Evolutionary conservation across 441 rosid species (phyloP).

Genomic region (Adansonia grandidieri): DNA sequence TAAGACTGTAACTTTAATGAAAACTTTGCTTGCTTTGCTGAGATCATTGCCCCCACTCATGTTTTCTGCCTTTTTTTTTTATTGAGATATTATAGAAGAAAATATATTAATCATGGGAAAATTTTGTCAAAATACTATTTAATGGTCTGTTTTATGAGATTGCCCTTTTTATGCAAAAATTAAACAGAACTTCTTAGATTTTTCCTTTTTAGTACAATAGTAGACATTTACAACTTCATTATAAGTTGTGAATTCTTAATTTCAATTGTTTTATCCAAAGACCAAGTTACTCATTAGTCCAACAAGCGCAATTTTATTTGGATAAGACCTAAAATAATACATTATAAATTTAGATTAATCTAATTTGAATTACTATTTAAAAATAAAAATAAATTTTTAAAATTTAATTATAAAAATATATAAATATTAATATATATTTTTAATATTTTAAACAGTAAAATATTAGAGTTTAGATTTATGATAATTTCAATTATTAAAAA

Average conservation of each 20-base stretch:
- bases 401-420: no score
- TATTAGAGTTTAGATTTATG: no score
- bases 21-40: background rate
- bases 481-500: background rate
- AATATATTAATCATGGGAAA: background rate
- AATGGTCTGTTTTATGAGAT: background rate
- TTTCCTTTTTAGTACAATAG: background rate
- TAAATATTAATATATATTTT: no score
- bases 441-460: no score
- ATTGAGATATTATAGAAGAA: background rate
- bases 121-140: background rate
- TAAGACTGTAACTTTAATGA: background rate
- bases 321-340: no score
- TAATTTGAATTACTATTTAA: no score
- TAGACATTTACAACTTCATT: background rate
- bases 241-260: background rate
- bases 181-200: background rate
- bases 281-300: background rate
- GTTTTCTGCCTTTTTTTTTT: background rate
- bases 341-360: no score
- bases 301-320: no score
- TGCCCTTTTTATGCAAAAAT: background rate
- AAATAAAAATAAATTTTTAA: no score
- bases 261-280: background rate
- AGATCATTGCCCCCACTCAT: constrained; percentile 9